Evolutionary conservation across 2,329 filamentous ascomycete genomes (phyloP), one percentile per base, ranked within the genome.

Genomic region (Metarhizium album): DNA sequence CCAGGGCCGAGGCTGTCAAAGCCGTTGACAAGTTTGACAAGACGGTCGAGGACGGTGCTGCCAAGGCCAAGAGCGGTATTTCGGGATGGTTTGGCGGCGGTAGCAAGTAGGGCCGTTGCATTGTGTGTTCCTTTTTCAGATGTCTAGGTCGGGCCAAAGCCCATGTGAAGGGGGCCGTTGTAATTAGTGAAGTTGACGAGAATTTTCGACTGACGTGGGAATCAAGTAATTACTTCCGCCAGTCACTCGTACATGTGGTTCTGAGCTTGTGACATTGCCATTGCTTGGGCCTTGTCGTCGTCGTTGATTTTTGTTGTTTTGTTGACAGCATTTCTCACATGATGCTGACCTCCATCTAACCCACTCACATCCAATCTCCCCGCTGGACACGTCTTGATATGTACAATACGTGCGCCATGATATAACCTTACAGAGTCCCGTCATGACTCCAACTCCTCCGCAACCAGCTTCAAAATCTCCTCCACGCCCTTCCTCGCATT

Each of bases 61-160:
- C 82, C 48, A 86, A 95, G 74, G 86, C 89, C 43, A 95, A 95
- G 82, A 80, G 82, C 61, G 85, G 86, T 56, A 69, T 95, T 60
- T 87, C 85, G 42, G 80, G 86, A 66, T 96, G 90, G 90, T 95
- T 96, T 62, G 84, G 89, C 52, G 84, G 89, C 51, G 78, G 79
- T 47, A 61, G 61, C 60, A 69, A 68, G 56, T 65, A 57, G 59
- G 14, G 3, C 18, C 9, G 16, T n/a, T 6, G 13, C 4, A 38
- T 16, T 3, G 18, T 18, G 4, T 18, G 37, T 18, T 29, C 7
- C 27, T 8, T 29, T 8, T 9, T 29, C 7, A 29, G 18, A 20
- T 40, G 37, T 6, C 8, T 43, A 14, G 2, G 40, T 9, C 18
- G 40, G 9, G 40, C 6, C 33, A 35, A 14, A 13, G 33, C 14